phyloP scores from a whole-genome alignment of 2,329 filamentous ascomycete species.

The Trichoderma simmonsii region DNA sequence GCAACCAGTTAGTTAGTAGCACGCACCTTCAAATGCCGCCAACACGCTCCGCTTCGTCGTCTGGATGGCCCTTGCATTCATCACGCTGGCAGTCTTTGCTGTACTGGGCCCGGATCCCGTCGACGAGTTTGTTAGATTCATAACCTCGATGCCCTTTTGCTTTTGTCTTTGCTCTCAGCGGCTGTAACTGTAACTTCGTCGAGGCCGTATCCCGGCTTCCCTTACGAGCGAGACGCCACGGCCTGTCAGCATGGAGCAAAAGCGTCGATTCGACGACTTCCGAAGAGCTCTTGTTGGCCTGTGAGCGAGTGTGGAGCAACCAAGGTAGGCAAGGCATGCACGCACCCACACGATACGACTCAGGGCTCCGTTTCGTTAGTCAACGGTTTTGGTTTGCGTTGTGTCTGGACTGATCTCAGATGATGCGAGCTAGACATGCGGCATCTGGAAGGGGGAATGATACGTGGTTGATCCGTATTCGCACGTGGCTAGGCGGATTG shows the following conservation, averaged over 20 bases:
- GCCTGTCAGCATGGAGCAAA: not conserved
- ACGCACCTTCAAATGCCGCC: conserved; percentile 59
- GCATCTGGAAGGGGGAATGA: not conserved
- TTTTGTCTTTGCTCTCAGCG: not conserved
- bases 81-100: conserved; percentile 36
- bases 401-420: not conserved
- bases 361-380: not conserved
- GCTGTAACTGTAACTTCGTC: no score
- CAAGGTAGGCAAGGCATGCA: not conserved
- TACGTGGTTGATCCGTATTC: not conserved
- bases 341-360: conserved; percentile 5
- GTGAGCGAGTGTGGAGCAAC: not conserved
- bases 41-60: conserved; percentile 58
- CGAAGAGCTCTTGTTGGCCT: not conserved
- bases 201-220: not conserved
- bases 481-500: not conserved
- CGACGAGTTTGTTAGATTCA: conserved; percentile 55
- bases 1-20: conserved; percentile 13
- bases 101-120: conserved; percentile 50
- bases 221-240: not conserved
- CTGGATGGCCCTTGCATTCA: conserved; percentile 32
- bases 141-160: not conserved
- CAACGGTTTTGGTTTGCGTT: not conserved
- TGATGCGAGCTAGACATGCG: not conserved
- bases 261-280: not conserved